Base-by-base conservation (phyloP, 108 stramenopile species). In the Seminavis robusta region DNA sequence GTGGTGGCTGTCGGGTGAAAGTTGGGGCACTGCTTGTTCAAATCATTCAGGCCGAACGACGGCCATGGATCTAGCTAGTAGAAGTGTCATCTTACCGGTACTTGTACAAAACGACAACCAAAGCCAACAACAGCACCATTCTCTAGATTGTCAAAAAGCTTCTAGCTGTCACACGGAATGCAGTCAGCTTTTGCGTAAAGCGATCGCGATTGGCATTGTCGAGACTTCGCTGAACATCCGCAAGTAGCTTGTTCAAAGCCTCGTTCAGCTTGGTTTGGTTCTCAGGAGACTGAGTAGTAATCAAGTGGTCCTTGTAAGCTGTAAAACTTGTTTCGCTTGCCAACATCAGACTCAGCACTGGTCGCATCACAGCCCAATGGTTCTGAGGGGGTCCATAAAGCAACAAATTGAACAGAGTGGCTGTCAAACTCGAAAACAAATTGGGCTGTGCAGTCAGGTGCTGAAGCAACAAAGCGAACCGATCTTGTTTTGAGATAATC, bases 331-430 rank as follows among this genome's bases (percentile, higher is more conserved):
- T 71, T 71, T 97, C 96, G 37, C 84, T 90, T 16, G 95, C 95
- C 23, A 99, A 66, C 88, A 97, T 87, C 20, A 97, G 79, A 74
- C 88, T 90, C n/a, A 99, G 83, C 92, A 99, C 94, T 6, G 98
- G 98, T 26, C 95, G 76, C 74, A 96, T 95, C 19, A 99, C 88
- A 30, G 98, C 94, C 96, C 96, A 99, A 59, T 97, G 98, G 63
- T 95, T 96, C 50, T 86, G 84, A 33, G 94, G 89, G 21, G 90
- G 79, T 27, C 94, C 95, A 67, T 97, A 99, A 7, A 97, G 71
- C 32, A 99, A 70, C 33, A 95, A 67, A 52, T 94, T 96, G 79
- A 98, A 97, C n/a, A 98, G 74, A 13, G 98, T 96, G 15, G 83
- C 75, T 33, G 94, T 95, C 55, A 98, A 74, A 52, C 89, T 80